A percentile compares a stretch with the other conserved stretches of the same genome.
Evolutionary conservation across 306 rosid genomes (phyloP).

Genomic region (Lathyrus sativus): DNA sequence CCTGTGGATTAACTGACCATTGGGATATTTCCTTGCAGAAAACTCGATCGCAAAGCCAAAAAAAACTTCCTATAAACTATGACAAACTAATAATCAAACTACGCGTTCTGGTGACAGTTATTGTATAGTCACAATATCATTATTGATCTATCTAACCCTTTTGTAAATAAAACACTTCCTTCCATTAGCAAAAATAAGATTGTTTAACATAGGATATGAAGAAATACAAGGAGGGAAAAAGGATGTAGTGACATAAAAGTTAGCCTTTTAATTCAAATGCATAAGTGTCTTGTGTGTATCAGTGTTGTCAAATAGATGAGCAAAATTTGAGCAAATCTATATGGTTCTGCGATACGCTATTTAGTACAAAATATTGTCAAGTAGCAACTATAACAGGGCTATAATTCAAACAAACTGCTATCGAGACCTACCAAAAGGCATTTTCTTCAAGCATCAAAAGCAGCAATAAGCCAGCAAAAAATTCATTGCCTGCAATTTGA

Average conservation of each 20-base stretch:
- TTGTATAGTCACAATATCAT: no score
- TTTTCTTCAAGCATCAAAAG: no score
- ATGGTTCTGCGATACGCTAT: background rate
- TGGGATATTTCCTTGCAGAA: constrained; percentile 68
- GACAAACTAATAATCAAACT: constrained; percentile 11
- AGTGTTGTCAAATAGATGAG: constrained; percentile 1
- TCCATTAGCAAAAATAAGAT: background rate
- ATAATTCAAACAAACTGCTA: background rate
- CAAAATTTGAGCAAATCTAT: background rate
- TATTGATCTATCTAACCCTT: no score
- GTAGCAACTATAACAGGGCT: background rate
- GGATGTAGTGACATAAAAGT: background rate
- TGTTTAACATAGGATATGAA: constrained; percentile 1
- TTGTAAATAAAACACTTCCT: background rate
- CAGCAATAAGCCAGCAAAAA: no score
- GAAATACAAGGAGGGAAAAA: background rate
- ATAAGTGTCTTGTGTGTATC: constrained; percentile 3
- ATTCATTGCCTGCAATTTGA: no score
- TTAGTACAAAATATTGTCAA: background rate
- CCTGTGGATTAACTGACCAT: constrained; percentile 72
- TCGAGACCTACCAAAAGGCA: no score
- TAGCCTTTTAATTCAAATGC: constrained; percentile 18
- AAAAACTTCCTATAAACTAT: constrained; percentile 48
- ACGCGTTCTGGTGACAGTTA: no score
- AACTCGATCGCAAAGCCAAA: constrained; percentile 63